Base-by-base conservation (phyloP, 352 stramenopile species). In the Thraustotheca clavata region DNA sequence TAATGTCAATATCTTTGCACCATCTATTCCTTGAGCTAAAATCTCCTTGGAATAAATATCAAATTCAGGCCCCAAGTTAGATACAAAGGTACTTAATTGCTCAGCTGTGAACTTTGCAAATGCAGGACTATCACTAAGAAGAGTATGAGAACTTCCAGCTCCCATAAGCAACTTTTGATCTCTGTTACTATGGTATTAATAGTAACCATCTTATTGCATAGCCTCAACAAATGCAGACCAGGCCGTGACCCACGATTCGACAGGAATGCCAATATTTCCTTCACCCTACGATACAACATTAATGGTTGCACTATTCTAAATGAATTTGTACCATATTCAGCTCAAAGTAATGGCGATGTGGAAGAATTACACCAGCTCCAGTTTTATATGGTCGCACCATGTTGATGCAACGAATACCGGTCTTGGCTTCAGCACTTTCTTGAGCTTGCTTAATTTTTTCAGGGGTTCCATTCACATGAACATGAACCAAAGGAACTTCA, bases 401-500 rank as follows among this genome's bases (percentile, higher is more conserved):
- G 20, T 16, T 35, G 49, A 47, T 62, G 34, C 67, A 48, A 11
- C 39, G 49, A 18, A 71, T 52, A 16, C 60, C 48, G 9, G 29
- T 57, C 9, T 33, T 48, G 0, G n/a, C 34, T 32, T 66, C 35
- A n/a, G 40, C 57, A 3, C 20, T 22, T 7, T 59, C 47, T 12
- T 31, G 35, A 18, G 59, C 66, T 12, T 16, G 16, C 27, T 60
- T 62, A 7, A 67, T 32, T 27, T 54, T 8, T 5, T 59, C 36
- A 11, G 47, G 16, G 1, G 22, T 16, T 5, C 54, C 66, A 43
- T 18, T 33, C 49, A 74, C 27, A 39, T 74, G 67, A 8, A 74
- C 49, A 40, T 75, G 70, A n/a, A 75, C 61, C 3, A 74, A 18
- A 33, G 63, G 67, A 5, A 67, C 67, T 3, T 67, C 12, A 3